A percentile compares a stretch with the other conserved stretches of the same genome.
These are phyloP conservation scores for Entomortierella lignicola DNA, from an alignment of 192 early-diverging fungal genomes.

Conservation along the genomic window DNA sequence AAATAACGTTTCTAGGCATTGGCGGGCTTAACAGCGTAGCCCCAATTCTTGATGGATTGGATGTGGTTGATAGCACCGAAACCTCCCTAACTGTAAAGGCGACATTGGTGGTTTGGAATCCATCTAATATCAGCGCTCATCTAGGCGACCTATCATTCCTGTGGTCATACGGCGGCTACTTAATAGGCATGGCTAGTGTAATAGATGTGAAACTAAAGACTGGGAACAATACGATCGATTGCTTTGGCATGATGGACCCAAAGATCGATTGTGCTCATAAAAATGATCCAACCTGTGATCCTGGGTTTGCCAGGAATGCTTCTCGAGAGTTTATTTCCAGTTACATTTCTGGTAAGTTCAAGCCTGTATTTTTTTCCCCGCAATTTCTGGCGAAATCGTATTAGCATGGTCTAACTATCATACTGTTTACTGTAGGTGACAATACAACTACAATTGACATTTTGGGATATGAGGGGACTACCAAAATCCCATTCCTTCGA, in stretches of 20 bases:
- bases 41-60: constrained; percentile 29
- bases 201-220: constrained; percentile 2
- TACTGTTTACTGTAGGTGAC: constrained; percentile 15
- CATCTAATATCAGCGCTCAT: constrained; percentile 38
- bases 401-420: background rate
- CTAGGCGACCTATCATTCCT: constrained; percentile 40
- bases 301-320: constrained; percentile 19
- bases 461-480: constrained; percentile 22
- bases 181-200: constrained; percentile 43
- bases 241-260: constrained; percentile 47
- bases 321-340: constrained; percentile 47
- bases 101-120: constrained; percentile 35
- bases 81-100: constrained; percentile 38
- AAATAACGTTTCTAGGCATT: constrained; percentile 13
- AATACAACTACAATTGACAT: constrained; percentile 41
- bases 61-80: constrained; percentile 43
- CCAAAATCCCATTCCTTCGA: constrained; percentile 32
- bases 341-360: constrained; percentile 44
- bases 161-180: constrained; percentile 22
- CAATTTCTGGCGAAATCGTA: too few relatives aligned
- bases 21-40: constrained; percentile 27
- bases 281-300: constrained; percentile 19
- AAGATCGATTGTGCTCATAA: constrained; percentile 27
- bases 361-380: background rate
- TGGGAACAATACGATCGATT: constrained; percentile 47